phyloP scores from a whole-genome alignment of 805 yeast genomes.

The Tetrapisispora namnaoensis region DNA sequence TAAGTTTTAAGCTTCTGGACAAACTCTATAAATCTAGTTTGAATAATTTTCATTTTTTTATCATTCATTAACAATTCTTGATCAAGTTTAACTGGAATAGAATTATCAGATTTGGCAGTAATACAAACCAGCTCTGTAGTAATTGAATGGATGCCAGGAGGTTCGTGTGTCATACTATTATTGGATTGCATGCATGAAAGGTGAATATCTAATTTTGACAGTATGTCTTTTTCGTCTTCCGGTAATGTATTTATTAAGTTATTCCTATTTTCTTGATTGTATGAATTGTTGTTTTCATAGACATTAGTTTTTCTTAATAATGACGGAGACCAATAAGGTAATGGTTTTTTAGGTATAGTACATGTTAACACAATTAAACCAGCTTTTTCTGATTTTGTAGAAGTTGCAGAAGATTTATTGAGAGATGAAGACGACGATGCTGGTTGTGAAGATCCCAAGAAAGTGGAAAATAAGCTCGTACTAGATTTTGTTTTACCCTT shows the following conservation, averaged over 20 bases:
- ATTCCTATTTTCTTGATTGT: constrained; percentile 30
- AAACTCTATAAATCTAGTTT: constrained; percentile 15
- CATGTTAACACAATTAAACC: constrained; percentile 28
- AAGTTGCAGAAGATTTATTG: neutral
- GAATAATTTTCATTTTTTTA: constrained; percentile 17
- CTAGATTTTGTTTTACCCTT: constrained; percentile 16
- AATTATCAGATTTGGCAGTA: constrained; percentile 27
- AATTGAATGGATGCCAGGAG: constrained; percentile 26
- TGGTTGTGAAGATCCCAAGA: constrained; percentile 9
- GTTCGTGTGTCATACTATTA: constrained; percentile 20
- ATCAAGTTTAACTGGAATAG: constrained; percentile 36
- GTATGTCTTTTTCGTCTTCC: constrained; percentile 18
- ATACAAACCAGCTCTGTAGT: constrained; percentile 28
- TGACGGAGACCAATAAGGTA: constrained; percentile 33
- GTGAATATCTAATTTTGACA: constrained; percentile 20
- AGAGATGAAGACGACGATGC: constrained; percentile 3
- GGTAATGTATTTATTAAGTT: constrained; percentile 20
- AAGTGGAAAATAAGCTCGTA: constrained; percentile 18
- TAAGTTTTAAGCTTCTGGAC: constrained; percentile 8
- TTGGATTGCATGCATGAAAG: constrained; percentile 28
- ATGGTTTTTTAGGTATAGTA: constrained; percentile 26
- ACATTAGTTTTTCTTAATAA: constrained; percentile 31
- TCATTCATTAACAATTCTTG: constrained; percentile 23
- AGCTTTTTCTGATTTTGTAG: constrained; percentile 7
- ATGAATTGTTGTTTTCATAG: constrained; percentile 25